Base-by-base conservation (phyloP, 108 stramenopile species). In the Pseudonitzschia pungens region DNA sequence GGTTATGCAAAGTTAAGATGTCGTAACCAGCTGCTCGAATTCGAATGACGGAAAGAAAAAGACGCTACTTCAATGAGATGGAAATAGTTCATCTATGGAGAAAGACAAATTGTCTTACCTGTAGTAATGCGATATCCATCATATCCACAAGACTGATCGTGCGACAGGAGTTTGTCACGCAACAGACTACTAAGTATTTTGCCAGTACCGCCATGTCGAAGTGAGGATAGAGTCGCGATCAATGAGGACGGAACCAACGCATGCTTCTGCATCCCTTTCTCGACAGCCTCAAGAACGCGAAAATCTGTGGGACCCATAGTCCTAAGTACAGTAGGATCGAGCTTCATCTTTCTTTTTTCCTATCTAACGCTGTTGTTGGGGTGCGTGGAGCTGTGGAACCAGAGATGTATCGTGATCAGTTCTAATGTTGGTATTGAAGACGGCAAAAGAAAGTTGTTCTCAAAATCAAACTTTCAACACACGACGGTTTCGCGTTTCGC, bases 71-170 rank as follows among this genome's bases (percentile, higher is more conserved):
- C 10, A 55, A 26, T 1, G 26, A 22, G 10, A 55, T 26, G 5
- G 20, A 55, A 26, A 55, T 12, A 48, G 14, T 18, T 1, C 1
- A 48, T 18, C 36, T 36, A 36, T 36, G 2, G 14, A 48, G 14
- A 48, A 40, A 63, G 31, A 12, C 5, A 16, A 48, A 18, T 48
- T 4, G 54, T 26, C 54, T 21, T 24, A 55, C 54, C 54, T 11
- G 93, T 97, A 41, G 98, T 99, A 27, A 99, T 74, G 6, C 98
- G 85, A 76, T 99, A 99, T n/a, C 98, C 95, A 69, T 96, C 93
- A 78, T 97, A 97, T 18, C 92, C 92, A 54, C 94, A 92, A 21
- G 87, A 82, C 52, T 89, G 79, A 69, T 98, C 97, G 72, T 98
- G 98, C 62, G 87, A 86, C 20, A 99, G 75, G 24, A 99, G 79